phyloP scores from a whole-genome alignment of 352 stramenopile genomes.

The Pythium oligandrum region DNA sequence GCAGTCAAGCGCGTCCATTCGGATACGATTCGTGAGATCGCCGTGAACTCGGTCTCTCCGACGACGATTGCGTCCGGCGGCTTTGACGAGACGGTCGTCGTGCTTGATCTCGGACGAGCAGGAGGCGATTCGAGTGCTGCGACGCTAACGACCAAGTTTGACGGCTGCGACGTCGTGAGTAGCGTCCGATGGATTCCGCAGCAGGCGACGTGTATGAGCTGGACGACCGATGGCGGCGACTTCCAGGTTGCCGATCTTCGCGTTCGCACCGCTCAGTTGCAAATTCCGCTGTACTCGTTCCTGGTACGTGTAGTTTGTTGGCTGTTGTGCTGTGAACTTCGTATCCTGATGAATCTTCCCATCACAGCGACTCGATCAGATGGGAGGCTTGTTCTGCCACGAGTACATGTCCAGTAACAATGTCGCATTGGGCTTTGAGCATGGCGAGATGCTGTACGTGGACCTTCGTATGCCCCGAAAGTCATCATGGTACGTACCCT shows the following conservation, averaged over 20 bases:
- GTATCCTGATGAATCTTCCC: neutral
- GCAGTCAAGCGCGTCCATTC: conserved; percentile 56
- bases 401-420: conserved; percentile 52
- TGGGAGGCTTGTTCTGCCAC: conserved; percentile 68
- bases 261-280: conserved; percentile 20
- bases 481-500: conserved; percentile 31
- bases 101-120: conserved; percentile 50
- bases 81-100: conserved; percentile 77
- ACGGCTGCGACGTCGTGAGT: conserved; percentile 75
- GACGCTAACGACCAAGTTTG: conserved; percentile 47
- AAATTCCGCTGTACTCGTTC: conserved; percentile 13
- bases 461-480: conserved; percentile 59
- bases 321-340: conserved; percentile 1
- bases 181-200: conserved; percentile 65
- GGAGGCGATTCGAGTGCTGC: conserved; percentile 27
- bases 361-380: conserved; percentile 26
- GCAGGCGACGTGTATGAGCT: conserved; percentile 44
- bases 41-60: conserved; percentile 24
- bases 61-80: conserved; percentile 24
- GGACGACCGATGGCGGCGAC: conserved; percentile 76
- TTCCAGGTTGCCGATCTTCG: conserved; percentile 65
- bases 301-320: conserved; percentile 1
- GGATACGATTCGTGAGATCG: conserved; percentile 69
- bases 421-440: conserved; percentile 65
- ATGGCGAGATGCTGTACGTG: conserved; percentile 51